Evolutionary conservation across 768 basidiomycete genomes (phyloP).

Genomic region (Termitomyces sp.): DNA sequence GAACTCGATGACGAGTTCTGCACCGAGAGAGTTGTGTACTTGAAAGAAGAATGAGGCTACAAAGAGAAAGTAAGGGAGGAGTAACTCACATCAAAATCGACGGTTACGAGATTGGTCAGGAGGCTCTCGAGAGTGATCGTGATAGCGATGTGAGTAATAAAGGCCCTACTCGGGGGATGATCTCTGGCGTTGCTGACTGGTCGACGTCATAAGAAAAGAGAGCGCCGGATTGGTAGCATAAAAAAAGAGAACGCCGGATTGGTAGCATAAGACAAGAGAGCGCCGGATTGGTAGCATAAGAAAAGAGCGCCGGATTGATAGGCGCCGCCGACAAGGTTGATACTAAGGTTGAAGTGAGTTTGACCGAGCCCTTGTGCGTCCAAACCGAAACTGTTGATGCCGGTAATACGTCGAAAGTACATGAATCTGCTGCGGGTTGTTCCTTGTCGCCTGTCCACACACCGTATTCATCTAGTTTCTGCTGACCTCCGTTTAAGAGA

Average conservation of each 20-base stretch:
- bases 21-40: constrained; percentile 54
- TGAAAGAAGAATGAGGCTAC: constrained; percentile 14
- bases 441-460: constrained; percentile 61
- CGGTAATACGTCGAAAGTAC: not conserved
- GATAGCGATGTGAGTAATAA: constrained; percentile 57
- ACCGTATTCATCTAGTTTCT: constrained; percentile 62
- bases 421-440: not conserved
- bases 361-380: constrained; percentile 60
- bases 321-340: constrained; percentile 58
- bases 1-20: constrained; percentile 53
- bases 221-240: constrained; percentile 30
- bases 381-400: constrained; percentile 40
- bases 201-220: constrained; percentile 53
- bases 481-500: constrained; percentile 59
- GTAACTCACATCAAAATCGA: constrained; percentile 54
- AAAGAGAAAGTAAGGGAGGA: not conserved
- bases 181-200: constrained; percentile 33
- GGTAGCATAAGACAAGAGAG: constrained; percentile 54
- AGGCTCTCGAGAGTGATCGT: constrained; percentile 49
- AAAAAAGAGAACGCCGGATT: too few species aligned
- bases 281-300: constrained; percentile 24
- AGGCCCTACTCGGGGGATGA: constrained; percentile 61
- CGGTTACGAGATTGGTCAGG: constrained; percentile 43
- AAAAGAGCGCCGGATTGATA: constrained; percentile 46
- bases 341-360: constrained; percentile 56